A percentile compares a stretch with the other conserved stretches of the same genome.
phyloP scores from a whole-genome alignment of 495 filamentous ascomycete species.

The Cercophora scortea region DNA sequence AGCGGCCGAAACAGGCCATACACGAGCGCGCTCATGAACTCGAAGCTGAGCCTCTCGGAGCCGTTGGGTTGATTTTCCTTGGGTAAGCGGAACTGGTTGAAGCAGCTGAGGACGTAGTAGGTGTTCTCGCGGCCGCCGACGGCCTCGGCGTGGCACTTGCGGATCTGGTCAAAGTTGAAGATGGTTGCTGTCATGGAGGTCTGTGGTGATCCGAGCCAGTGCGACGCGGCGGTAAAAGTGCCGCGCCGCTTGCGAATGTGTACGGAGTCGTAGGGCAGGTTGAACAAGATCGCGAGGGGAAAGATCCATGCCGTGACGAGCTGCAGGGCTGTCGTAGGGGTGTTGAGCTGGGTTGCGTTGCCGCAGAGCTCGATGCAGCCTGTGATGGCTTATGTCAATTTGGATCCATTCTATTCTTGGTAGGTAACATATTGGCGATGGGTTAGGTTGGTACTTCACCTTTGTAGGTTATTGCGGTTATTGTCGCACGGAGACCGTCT shows the following conservation, averaged over 20 bases:
- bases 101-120: constrained; percentile 5
- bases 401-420: too few relatives aligned
- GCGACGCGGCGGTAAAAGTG: constrained; percentile 2
- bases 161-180: constrained; percentile 8
- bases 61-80: not conserved
- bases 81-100: constrained; percentile 4
- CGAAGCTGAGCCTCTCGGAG: not conserved
- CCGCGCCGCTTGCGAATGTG: constrained; percentile 1
- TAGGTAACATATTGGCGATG: too few relatives aligned
- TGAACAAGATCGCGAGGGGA: constrained; percentile 3
- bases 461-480: not conserved
- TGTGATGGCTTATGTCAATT: not conserved
- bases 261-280: constrained; percentile 5
- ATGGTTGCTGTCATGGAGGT: constrained; percentile 6
- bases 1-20: constrained; percentile 9
- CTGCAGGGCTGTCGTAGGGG: not conserved
- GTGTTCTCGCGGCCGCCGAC: not conserved
- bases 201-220: constrained; percentile 8
- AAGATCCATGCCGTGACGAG: constrained; percentile 8
- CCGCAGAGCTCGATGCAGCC: constrained; percentile 4
- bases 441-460: too few relatives aligned
- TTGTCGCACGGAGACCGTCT: not conserved
- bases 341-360: not conserved
- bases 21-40: not conserved
- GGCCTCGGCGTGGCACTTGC: constrained; percentile 1